These are phyloP conservation scores for Candida verbasci DNA, from an alignment of 805 yeast genomes.

Conservation along the genomic window DNA sequence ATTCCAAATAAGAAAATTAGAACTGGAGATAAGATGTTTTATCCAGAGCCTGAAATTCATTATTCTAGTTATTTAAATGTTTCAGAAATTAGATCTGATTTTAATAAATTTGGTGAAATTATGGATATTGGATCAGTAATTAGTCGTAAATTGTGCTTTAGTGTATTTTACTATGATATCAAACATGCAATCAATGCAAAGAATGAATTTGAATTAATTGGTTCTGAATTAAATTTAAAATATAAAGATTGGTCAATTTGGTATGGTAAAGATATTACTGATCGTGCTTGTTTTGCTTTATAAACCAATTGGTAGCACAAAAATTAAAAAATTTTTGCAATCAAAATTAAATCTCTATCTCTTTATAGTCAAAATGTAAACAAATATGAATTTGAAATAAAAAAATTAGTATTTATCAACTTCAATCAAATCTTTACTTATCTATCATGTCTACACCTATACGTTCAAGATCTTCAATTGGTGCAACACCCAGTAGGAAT, in stretches of 20 bases:
- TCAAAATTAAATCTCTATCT: background rate
- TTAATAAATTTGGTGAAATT: conserved; percentile 53
- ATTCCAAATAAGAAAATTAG: conserved; percentile 19
- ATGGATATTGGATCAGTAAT: conserved; percentile 63
- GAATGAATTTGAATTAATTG: conserved; percentile 30
- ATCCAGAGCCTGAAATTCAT: conserved; percentile 42
- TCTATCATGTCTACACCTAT: conserved; percentile 18
- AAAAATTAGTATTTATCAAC: background rate
- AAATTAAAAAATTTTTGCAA: background rate
- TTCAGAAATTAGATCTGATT: conserved; percentile 43
- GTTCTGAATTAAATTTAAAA: conserved; percentile 34
- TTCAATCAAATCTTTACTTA: no score
- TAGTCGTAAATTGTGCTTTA: conserved; percentile 58
- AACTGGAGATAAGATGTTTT: conserved; percentile 20
- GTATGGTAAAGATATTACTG: conserved; percentile 67
- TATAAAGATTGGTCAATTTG: conserved; percentile 60
- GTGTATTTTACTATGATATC: conserved; percentile 56
- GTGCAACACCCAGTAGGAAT: conserved; percentile 12
- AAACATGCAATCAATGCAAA: conserved; percentile 59
- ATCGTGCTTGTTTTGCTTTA: conserved; percentile 41
- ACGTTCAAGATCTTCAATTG: conserved; percentile 24
- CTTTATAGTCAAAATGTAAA: conserved; percentile 3
- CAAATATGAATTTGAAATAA: background rate
- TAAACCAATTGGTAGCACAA: conserved; percentile 5
- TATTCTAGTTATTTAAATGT: conserved; percentile 43